Evolutionary conservation across 345 rosid species (phyloP), one percentile per base, ranked within the genome.

Genomic region (Bretschneidera sinensis): DNA sequence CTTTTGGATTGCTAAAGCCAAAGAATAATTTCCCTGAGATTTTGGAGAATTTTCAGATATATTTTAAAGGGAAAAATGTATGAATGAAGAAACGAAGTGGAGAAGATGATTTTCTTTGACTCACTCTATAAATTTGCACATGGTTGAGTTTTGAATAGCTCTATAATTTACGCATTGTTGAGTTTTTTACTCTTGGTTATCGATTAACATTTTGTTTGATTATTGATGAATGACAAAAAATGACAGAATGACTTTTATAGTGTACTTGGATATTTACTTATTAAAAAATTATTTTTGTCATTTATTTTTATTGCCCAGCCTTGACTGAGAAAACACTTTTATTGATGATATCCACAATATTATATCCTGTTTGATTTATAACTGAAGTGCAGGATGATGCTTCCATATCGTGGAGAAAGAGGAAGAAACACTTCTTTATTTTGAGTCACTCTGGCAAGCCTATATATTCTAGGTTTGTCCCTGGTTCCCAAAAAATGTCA

Each of bases 381-480:
- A 77, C 60, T 82, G 80, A 88, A 79, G 78, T 72, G 83, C 95
- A 95, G 99, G 99, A 95, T 61, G 99, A 95, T 85, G 86, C 91
- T 60, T 91, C 98, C 20, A 71, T 82, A 34, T 82, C 99, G 23
- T 91, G 99, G 99, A 91, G 98, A 66, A 95, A 95, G 81, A 84
- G 98, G 80, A 95, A 91, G 83, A 95, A 95, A 72, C 99, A 95
- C 73, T 95, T 95, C 65, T 95, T 95, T 68, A 78, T 95, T 54
- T 75, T 95, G 81, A 95, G 99, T 77, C 74, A 95, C 74, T 95
- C 99, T 17, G 99, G 99, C 45, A 95, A 95, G 75, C 99, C 99
- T 10, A 91, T 95, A 76, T 95, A 88, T 85, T 91, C 98, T 74
- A 91, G 99, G 99, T 88, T 60, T 60, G 54, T 55, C 31, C 17